Conservation (phyloP, 495 filamentous ascomycete genomes). For the Baudoinia panamericana region DNA sequence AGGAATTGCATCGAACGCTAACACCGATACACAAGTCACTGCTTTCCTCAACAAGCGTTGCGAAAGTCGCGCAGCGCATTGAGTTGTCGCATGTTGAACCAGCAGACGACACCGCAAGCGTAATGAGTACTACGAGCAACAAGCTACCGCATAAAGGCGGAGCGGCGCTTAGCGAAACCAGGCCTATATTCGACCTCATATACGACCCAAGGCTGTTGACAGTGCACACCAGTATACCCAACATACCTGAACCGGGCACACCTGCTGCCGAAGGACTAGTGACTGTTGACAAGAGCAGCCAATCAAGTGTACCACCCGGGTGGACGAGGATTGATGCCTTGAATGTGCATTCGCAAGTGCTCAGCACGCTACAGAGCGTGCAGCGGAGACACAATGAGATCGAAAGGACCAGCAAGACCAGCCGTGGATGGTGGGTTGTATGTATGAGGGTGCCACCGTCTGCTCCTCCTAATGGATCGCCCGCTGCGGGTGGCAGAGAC, state of each 20-base stretch:
- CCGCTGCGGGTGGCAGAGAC: no score
- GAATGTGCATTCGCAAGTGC: constrained; percentile 73
- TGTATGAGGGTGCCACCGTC: constrained; percentile 50
- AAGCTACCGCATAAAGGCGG: constrained; percentile 37
- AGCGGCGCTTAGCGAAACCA: constrained; percentile 21
- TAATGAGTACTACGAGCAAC: constrained; percentile 37
- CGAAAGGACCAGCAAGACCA: constrained; percentile 86
- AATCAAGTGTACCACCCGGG: constrained; percentile 5
- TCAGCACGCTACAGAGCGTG: constrained; percentile 59
- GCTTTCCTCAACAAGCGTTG: constrained; percentile 48
- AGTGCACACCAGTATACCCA: constrained; percentile 74
- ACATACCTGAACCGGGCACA: constrained; percentile 57
- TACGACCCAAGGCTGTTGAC: constrained; percentile 69
- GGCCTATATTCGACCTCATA: constrained; percentile 68
- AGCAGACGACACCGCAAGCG: constrained; percentile 28
- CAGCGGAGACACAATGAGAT: constrained; percentile 45
- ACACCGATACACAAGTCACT: constrained; percentile 62
- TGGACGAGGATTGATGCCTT: constrained; percentile 85
- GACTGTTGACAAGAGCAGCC: not conserved
- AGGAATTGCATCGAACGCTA: constrained; percentile 69
- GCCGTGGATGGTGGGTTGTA: constrained; percentile 89
- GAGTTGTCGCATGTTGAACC: constrained; percentile 11
- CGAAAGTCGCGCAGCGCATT: constrained; percentile 38
- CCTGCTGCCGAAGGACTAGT: constrained; percentile 21
- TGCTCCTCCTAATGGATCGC: no score